A percentile compares a stretch with the other conserved stretches of the same genome.
phyloP scores from a whole-genome alignment of 768 basidiomycete genomes.

The Leccinum subtestaceum region DNA sequence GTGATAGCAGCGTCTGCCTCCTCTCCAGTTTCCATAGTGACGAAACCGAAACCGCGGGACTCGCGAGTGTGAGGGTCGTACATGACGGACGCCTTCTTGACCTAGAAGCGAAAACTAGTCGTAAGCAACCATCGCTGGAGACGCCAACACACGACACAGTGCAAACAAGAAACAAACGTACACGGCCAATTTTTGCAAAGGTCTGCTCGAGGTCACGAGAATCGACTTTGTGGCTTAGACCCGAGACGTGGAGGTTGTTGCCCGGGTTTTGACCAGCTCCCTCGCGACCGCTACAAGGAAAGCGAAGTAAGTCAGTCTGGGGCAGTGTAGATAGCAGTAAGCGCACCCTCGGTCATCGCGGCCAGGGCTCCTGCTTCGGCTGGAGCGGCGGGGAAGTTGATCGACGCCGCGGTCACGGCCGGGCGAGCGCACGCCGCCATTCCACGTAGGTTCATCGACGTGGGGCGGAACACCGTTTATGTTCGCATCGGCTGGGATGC shows the following conservation, averaged over 20 bases:
- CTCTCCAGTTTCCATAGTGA: conserved; percentile 77
- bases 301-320: background rate
- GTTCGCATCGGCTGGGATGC: conserved; percentile 59
- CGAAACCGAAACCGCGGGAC: conserved; percentile 85
- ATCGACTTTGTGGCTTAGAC: conserved; percentile 61
- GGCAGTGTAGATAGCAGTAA: background rate
- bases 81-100: conserved; percentile 69
- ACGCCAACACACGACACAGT: background rate
- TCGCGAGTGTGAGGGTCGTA: conserved; percentile 70
- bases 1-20: conserved; percentile 92
- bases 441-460: conserved; percentile 60
- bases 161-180: conserved; percentile 35
- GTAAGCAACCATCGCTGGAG: conserved; percentile 6
- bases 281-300: conserved; percentile 17
- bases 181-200: conserved; percentile 86
- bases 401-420: conserved; percentile 38
- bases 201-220: conserved; percentile 84
- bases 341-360: conserved; percentile 55
- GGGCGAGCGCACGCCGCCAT: conserved; percentile 42
- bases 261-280: conserved; percentile 53
- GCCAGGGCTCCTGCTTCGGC: conserved; percentile 81
- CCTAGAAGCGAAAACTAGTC: conserved; percentile 23
- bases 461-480: conserved; percentile 45
- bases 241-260: conserved; percentile 65
- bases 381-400: conserved; percentile 58